Conservation (phyloP, 1,284 basidiomycete species). For the Ceratobasidium sp. region DNA sequence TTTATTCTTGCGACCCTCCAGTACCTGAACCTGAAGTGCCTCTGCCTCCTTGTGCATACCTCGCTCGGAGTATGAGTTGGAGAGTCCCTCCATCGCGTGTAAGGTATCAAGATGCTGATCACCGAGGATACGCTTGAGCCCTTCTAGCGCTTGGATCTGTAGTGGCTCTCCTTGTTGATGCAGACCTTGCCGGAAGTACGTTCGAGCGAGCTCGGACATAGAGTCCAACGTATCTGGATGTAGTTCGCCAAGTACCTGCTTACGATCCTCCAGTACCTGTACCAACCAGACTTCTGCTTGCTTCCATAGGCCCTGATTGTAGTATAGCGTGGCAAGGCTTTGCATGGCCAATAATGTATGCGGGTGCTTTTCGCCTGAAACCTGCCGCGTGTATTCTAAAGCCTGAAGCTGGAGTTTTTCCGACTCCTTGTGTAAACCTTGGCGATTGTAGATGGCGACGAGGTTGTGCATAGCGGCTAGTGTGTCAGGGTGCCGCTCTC, state of each 20-base stretch:
- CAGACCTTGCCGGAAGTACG: background rate
- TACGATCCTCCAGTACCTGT: background rate
- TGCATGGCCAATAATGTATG: background rate
- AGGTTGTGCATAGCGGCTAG: background rate
- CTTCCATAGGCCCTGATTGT: background rate
- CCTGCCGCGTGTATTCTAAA: background rate
- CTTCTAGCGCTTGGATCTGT: background rate
- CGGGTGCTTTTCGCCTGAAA: background rate
- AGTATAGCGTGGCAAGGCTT: background rate
- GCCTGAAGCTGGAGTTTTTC: background rate
- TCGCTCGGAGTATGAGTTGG: background rate
- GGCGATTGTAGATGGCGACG: background rate
- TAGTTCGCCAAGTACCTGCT: background rate
- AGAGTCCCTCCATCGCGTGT: background rate
- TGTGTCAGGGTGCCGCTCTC: background rate
- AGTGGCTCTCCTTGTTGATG: slow-evolving; percentile 8
- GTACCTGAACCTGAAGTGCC: background rate
- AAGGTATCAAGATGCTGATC: slow-evolving; percentile 6
- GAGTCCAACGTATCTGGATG: slow-evolving; percentile 1
- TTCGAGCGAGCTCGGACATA: background rate
- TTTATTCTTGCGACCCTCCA: background rate
- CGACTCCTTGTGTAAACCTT: background rate
- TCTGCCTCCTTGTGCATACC: slow-evolving; percentile 16
- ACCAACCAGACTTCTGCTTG: background rate
- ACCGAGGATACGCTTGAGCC: background rate